Conservation (phyloP, 306 rosid genomes). For the Vigna reflexopilosa region DNA sequence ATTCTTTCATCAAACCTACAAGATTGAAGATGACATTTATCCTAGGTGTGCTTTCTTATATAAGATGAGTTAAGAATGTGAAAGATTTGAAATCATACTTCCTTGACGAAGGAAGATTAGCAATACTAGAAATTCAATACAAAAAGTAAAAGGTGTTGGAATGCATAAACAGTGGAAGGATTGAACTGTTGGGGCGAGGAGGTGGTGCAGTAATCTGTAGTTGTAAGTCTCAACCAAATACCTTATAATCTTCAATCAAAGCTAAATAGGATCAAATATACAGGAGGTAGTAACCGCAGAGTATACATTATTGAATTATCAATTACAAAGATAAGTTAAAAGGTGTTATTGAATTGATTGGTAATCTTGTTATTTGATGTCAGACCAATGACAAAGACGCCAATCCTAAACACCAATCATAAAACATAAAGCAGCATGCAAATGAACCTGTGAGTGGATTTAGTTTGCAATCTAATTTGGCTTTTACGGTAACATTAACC, state of each 20-base stretch:
- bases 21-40: constrained; percentile 31
- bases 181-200: not conserved
- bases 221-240: constrained; percentile 31
- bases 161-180: constrained; percentile 19
- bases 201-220: not conserved
- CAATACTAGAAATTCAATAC: constrained; percentile 28
- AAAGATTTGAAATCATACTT: constrained; percentile 1
- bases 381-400: constrained; percentile 20
- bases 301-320: not conserved
- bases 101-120: not conserved
- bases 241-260: constrained; percentile 12
- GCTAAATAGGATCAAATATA: constrained; percentile 23
- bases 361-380: constrained; percentile 25
- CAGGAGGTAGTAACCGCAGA: not conserved
- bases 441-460: not conserved
- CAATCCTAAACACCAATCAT: constrained; percentile 31
- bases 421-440: constrained; percentile 2
- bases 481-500: not conserved
- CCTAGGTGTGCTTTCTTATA: constrained; percentile 13
- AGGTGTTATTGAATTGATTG: not conserved
- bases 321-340: no score
- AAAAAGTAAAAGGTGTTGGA: not conserved
- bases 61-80: constrained; percentile 12
- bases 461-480: not conserved
- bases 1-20: constrained; percentile 95